These are phyloP conservation scores for Conoideocrella luteorostrata DNA, from an alignment of 2,329 filamentous ascomycete species.

Conservation along the genomic window DNA sequence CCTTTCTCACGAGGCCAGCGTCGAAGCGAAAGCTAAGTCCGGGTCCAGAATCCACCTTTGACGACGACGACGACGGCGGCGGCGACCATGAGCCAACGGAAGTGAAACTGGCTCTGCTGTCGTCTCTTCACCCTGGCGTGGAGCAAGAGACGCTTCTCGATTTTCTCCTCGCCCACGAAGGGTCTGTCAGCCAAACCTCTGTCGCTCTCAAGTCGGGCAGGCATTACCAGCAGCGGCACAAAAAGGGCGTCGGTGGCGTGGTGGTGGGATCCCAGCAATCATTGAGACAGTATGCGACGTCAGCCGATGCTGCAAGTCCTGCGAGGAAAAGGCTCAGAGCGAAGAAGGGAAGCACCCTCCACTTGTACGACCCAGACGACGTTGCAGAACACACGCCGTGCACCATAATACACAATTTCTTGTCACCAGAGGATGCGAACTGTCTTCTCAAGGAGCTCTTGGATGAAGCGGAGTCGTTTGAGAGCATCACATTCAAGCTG, in stretches of 20 bases:
- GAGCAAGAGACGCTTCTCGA: conserved; percentile 68
- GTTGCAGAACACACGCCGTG: conserved; percentile 81
- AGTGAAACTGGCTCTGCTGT: conserved; percentile 76
- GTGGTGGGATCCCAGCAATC: conserved; percentile 59
- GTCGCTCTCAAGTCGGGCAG: conserved; percentile 39
- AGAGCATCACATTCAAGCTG: conserved; percentile 69
- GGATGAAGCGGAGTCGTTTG: conserved; percentile 63
- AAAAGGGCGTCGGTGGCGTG: conserved; percentile 32
- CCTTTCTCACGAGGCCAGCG: conserved; percentile 43
- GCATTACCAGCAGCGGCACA: not conserved
- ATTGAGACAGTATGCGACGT: conserved; percentile 43
- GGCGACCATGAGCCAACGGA: conserved; percentile 64
- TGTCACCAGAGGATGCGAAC: conserved; percentile 66
- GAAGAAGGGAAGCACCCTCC: conserved; percentile 74
- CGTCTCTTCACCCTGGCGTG: conserved; percentile 64
- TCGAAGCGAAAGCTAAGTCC: conserved; percentile 40
- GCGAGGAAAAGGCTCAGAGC: conserved; percentile 50
- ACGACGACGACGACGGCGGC: conserved; percentile 1
- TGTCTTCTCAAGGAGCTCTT: conserved; percentile 70
- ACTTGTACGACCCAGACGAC: conserved; percentile 75
- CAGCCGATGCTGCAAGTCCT: conserved; percentile 11
- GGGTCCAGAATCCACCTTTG: conserved; percentile 16
- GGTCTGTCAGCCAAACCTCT: conserved; percentile 63
- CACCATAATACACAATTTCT: conserved; percentile 86
- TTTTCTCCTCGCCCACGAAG: conserved; percentile 68